A percentile compares a stretch with the other conserved stretches of the same genome.
These are phyloP conservation scores for Debaryomyces castellii DNA, from an alignment of 805 yeast genomes.

Conservation along the genomic window DNA sequence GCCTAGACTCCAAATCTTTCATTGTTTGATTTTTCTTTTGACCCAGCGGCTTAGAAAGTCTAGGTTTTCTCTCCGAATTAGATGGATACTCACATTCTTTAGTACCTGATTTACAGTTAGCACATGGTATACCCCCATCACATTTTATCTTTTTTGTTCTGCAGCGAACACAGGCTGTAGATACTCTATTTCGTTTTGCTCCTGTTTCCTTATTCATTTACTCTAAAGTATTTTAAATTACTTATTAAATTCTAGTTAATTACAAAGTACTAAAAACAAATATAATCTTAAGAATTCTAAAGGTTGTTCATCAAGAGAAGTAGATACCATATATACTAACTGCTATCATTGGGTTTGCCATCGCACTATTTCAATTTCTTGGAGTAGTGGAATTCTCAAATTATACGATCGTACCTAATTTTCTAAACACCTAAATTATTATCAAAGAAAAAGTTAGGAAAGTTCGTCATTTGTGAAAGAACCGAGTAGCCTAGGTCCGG, in stretches of 20 bases:
- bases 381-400: not conserved
- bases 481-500: not conserved
- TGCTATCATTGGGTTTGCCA: not conserved
- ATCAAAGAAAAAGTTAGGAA: conserved; percentile 41
- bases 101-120: conserved; percentile 33
- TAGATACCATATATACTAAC: not conserved
- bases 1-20: conserved; percentile 11
- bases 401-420: not conserved
- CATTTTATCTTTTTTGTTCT: conserved; percentile 51
- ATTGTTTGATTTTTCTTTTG: conserved; percentile 5
- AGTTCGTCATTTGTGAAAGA: conserved; percentile 3
- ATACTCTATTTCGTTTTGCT: conserved; percentile 5
- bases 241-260: not conserved
- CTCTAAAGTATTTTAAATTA: not conserved
- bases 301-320: no score
- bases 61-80: conserved; percentile 12
- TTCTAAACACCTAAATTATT: conserved; percentile 23
- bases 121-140: conserved; percentile 46
- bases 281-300: no score
- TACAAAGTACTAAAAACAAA: no score
- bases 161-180: conserved; percentile 49
- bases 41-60: conserved; percentile 8
- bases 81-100: conserved; percentile 28
- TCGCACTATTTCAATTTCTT: not conserved
- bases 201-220: not conserved